These are phyloP conservation scores for Podaxis pistillaris DNA, from an alignment of 768 basidiomycete species.

Conservation along the genomic window DNA sequence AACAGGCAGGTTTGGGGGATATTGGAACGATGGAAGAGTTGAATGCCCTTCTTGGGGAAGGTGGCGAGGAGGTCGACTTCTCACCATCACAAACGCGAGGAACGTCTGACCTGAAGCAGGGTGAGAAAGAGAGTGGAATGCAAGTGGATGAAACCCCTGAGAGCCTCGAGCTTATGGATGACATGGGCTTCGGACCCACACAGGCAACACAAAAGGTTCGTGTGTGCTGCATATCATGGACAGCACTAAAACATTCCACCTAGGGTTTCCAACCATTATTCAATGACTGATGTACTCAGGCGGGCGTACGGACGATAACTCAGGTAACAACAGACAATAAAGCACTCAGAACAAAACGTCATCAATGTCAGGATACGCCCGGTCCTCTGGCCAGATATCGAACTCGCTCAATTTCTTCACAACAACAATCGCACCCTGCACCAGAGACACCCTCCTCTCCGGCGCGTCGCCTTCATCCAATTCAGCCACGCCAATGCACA, in stretches of 20 bases:
- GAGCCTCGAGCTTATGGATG: slow-evolving; percentile 36
- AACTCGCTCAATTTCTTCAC: slow-evolving; percentile 23
- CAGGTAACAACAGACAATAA: not conserved
- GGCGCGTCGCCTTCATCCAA: slow-evolving; percentile 15
- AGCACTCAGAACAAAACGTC: slow-evolving; percentile 26
- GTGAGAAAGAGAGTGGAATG: slow-evolving; percentile 19
- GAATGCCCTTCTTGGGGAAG: slow-evolving; percentile 55
- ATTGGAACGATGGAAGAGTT: slow-evolving; percentile 62
- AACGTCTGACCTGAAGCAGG: slow-evolving; percentile 12
- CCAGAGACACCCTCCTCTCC: not conserved
- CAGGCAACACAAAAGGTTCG: slow-evolving; percentile 38
- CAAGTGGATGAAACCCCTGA: slow-evolving; percentile 23
- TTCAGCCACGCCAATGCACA: slow-evolving; percentile 28
- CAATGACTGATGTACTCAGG: slow-evolving; percentile 36
- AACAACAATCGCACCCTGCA: slow-evolving; percentile 15
- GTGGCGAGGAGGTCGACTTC: slow-evolving; percentile 54
- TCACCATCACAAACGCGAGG: slow-evolving; percentile 27
- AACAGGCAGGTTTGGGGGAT: slow-evolving; percentile 59
- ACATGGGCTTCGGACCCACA: slow-evolving; percentile 37
- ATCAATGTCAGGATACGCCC: slow-evolving; percentile 27
- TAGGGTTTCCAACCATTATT: slow-evolving; percentile 51
- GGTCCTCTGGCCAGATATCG: slow-evolving; percentile 31
- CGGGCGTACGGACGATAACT: not conserved
- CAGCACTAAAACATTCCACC: slow-evolving; percentile 4
- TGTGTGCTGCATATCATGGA: not conserved